Base-by-base conservation (phyloP, 805 yeast genomes). In the Lachancea kluyveri region DNA sequence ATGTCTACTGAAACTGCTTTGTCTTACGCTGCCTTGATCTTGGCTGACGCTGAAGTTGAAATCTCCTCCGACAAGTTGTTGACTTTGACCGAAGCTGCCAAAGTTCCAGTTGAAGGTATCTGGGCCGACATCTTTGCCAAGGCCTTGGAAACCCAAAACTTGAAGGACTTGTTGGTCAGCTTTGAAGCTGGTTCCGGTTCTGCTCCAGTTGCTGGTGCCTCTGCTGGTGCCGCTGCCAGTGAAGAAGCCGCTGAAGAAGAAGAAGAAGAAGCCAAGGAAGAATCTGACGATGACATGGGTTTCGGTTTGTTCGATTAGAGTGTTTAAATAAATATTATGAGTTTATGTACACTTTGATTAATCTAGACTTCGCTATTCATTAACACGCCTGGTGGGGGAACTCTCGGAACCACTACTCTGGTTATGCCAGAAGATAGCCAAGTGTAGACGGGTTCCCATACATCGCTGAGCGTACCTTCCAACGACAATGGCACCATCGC, bases 1-100 rank as follows among this genome's bases (percentile, higher is more conserved):
- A 82, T 83, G 92, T 82, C 94, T 67, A 52, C 64, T 43, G 95
- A 87, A 77, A 77, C 94, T 61, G 79, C 90, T 64, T 85, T 86
- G 64, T 83, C 96, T 57, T 87, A 86, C 83, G 97, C 98, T 67
- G 95, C 97, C 63, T 79, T 90, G 69, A 87, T 90, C 73, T 77
- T 90, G 69, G 95, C 96, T 52, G 98, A 90, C 65, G 85, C 96
- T 60, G 96, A 86, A 61, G 72, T 86, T 62, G 96, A 88, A 69
- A 77, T 92, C 78, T 75, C 95, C 43, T 51, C 87, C 54, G 88
- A 79, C 63, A 81, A 81, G 74, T 74, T 82, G 61, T 59, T 72
- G 59, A 70, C 84, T 58, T 67, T 82, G 65, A 70, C 82, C 64
- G 54, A 68, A 45, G 83, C 85, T 57, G 92, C 94, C 50, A 79